Evolutionary conservation across 2,329 filamentous ascomycete genomes (phyloP).

Genomic region (Cytospora paraplurivora): DNA sequence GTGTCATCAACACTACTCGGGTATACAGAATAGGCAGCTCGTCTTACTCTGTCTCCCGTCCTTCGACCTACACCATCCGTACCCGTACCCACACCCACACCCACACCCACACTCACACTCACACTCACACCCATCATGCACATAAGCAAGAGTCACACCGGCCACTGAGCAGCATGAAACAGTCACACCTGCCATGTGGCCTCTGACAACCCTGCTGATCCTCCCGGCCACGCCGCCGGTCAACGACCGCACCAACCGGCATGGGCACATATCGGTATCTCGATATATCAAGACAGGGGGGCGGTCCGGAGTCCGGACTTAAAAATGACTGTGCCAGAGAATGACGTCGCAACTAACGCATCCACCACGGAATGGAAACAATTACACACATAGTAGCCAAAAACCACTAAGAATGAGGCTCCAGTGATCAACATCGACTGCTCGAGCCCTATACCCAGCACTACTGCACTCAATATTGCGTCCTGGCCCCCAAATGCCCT

Average conservation of each 20-base stretch:
- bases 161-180: conserved; percentile 11
- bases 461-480: not conserved
- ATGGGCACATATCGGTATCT: not conserved
- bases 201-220: conserved; percentile 1
- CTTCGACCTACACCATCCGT: no score
- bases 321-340: not conserved
- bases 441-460: not conserved
- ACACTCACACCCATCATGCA: conserved; percentile 10
- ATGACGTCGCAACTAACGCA: not conserved
- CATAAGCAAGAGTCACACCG: conserved; percentile 12
- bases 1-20: no score
- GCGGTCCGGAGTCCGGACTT: not conserved
- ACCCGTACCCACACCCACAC: no score
- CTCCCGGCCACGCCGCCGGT: conserved; percentile 16
- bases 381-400: no score
- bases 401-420: no score
- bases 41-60: no score
- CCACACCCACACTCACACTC: not conserved
- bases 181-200: conserved; percentile 13
- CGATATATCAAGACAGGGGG: no score
- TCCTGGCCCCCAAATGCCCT: not conserved
- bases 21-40: no score
- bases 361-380: no score
- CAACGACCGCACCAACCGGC: no score
- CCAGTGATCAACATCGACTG: no score